Evolutionary conservation across 148 eudicot species (phyloP), one percentile per base, ranked within the genome.

Genomic region (Fagopyrum tataricum): DNA sequence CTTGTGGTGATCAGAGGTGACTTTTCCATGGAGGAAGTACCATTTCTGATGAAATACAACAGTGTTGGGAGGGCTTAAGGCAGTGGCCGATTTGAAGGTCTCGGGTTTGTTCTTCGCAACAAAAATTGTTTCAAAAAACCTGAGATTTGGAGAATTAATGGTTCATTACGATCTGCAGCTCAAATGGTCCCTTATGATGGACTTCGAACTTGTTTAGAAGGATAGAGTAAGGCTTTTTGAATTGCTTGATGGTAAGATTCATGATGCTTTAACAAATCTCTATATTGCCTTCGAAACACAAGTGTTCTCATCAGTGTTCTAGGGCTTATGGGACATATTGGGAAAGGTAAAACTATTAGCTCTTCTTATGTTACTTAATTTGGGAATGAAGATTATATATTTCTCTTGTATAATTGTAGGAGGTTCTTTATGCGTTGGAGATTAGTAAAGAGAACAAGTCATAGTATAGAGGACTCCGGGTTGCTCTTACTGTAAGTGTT

Each of bases 161-260:
- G 96, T 20, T 72, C n/a, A n/a, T n/a, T n/a, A n/a, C n/a, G n/a
- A n/a, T n/a, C n/a, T n/a, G n/a, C n/a, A n/a, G n/a, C n/a, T n/a
- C n/a, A n/a, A n/a, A n/a, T n/a, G n/a, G n/a, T n/a, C n/a, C n/a
- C n/a, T n/a, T n/a, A n/a, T n/a, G n/a, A n/a, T 95, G 83, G 98
- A 95, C 82, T 91, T 87, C 78, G 85, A 73, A 76, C 90, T 91
- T 81, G 86, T 95, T 76, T 96, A 95, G 73, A 83, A 79, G 70
- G 93, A 88, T 44, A 84, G 92, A 71, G 76, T 90, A 71, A 82
- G 85, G 76, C 89, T 95, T 71, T 84, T 81, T 82, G 97, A 91
- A 78, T 85, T 95, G 82, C 97, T 95, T 76, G 82, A 92, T 67
- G 98, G 98, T 49, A 82, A 95, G 75, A 86, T 95, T 80, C 88